Conservation (phyloP, 2,329 filamentous ascomycete genomes). For the Thelonectria blattea region DNA sequence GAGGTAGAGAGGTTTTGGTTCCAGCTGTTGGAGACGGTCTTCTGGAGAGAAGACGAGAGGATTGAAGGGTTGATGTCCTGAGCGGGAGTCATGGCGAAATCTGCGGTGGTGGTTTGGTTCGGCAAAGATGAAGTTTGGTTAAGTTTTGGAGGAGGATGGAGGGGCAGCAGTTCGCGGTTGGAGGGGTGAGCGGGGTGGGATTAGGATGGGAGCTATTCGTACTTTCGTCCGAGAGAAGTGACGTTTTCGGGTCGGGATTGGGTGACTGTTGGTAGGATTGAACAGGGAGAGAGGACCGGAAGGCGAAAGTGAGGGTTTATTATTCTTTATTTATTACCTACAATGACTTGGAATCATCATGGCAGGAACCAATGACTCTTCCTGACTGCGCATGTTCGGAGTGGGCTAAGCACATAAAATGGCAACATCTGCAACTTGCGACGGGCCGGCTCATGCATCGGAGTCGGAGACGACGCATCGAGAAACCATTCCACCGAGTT, state of each 20-base stretch:
- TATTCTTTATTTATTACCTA: constrained; percentile 4
- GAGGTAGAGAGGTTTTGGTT: constrained; percentile 71
- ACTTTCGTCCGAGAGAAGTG: constrained; percentile 7
- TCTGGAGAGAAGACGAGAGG: constrained; percentile 43
- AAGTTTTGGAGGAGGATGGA: constrained; percentile 8
- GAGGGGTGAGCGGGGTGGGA: constrained; percentile 1
- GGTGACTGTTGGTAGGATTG: neutral
- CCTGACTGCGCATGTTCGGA: constrained; percentile 1
- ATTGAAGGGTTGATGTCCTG: constrained; percentile 52
- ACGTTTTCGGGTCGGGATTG: constrained; percentile 12
- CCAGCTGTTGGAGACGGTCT: constrained; percentile 62
- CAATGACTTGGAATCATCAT: neutral
- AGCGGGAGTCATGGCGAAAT: constrained; percentile 48
- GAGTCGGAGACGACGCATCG: constrained; percentile 26
- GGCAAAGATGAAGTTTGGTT: constrained; percentile 42
- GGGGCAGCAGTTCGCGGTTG: neutral
- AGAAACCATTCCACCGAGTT: constrained; percentile 31
- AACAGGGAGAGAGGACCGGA: neutral
- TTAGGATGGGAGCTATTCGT: neutral
- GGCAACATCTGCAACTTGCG: constrained; percentile 24
- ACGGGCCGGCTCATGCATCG: constrained; percentile 35
- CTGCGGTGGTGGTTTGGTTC: constrained; percentile 16
- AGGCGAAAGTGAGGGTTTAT: constrained; percentile 10
- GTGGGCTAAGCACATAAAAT: constrained; percentile 4
- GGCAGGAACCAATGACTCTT: constrained; percentile 14